Conservation (phyloP, 2,329 filamentous ascomycete species). For the Colletotrichum noveboracense region DNA sequence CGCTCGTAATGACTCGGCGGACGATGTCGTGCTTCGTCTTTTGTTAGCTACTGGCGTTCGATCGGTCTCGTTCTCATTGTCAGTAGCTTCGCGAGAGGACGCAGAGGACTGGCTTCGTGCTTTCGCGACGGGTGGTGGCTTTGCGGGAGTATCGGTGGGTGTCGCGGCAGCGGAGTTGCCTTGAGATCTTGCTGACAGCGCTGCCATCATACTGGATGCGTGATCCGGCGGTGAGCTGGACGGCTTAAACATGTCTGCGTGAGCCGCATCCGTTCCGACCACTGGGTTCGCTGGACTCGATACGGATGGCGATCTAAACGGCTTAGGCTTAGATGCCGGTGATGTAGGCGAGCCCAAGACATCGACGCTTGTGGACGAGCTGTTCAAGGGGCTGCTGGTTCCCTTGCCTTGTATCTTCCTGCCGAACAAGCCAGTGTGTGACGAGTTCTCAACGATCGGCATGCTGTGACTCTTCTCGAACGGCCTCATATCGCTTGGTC, state of each 20-base stretch:
- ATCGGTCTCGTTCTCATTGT: slow-evolving; percentile 40
- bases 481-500: slow-evolving; percentile 46
- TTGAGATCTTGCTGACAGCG: slow-evolving; percentile 67
- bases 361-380: slow-evolving; percentile 55
- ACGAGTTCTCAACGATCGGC: slow-evolving; percentile 45
- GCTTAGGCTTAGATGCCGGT: slow-evolving; percentile 29
- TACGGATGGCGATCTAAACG: slow-evolving; percentile 61
- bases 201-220: slow-evolving; percentile 70
- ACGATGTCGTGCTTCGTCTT: slow-evolving; percentile 45
- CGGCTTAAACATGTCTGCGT: slow-evolving; percentile 67
- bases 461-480: slow-evolving; percentile 63
- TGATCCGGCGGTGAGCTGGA: slow-evolving; percentile 62
- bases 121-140: slow-evolving; percentile 41
- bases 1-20: slow-evolving; percentile 33
- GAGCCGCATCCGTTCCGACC: slow-evolving; percentile 70
- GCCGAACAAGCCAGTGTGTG: slow-evolving; percentile 52
- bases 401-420: slow-evolving; percentile 49
- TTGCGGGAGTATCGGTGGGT: slow-evolving; percentile 38
- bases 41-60: slow-evolving; percentile 29
- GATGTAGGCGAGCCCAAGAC: slow-evolving; percentile 39
- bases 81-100: slow-evolving; percentile 49
- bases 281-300: slow-evolving; percentile 67
- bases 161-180: slow-evolving; percentile 57
- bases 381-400: slow-evolving; percentile 34
- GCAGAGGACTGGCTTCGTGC: slow-evolving; percentile 54